Evolutionary conservation across 2,329 filamentous ascomycete genomes (phyloP), one percentile per base, ranked within the genome.

Genomic region (Colletotrichum echinochloae): DNA sequence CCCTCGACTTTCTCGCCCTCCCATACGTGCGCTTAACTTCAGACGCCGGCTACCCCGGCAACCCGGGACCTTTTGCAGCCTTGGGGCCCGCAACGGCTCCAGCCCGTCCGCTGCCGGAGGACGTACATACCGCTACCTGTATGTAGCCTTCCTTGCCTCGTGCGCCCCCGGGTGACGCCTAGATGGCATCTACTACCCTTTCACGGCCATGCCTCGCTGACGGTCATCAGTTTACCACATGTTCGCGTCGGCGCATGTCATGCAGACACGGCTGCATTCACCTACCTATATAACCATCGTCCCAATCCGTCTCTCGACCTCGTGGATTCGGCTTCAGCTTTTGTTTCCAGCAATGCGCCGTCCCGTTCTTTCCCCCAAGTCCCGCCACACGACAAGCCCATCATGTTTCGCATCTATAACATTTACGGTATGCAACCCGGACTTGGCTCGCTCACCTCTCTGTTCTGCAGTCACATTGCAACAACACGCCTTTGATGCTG

Each of bases 361-460:
- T 56, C 3, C 46, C 1, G 41, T 18, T 6, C 60, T 37, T 49
- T 39, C 14, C 33, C 33, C 23, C 18, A 62, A 33, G 3, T 3
- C 3, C n/a, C n/a, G 20, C 30, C 20, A 9, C 20, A 14, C 20
- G 26, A 46, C 28, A n/a, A 60, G 37, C 46, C 64, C 73, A 74
- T 8, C 64, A 81, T 81, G 79, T 81, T 78, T 75, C 67, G 66
- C 41, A 81, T 81, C 46, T 80, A 77, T 74, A 81, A 81, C 65
- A 80, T 81, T 52, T 81, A 81, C 65, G 78, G 79, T 81, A 74
- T 46, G 74, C 12, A 62, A 20, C 51, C 2, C 23, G 3, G 14
- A 18, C 49, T 33, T 26, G 30, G 9, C 37, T 37, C 33, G 18
- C 11, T 55, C 52, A 1, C 35, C 20, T 16, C 20, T 16, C 37